phyloP scores from a whole-genome alignment of 2,329 filamentous ascomycete genomes.

The Neonectria sp. region DNA sequence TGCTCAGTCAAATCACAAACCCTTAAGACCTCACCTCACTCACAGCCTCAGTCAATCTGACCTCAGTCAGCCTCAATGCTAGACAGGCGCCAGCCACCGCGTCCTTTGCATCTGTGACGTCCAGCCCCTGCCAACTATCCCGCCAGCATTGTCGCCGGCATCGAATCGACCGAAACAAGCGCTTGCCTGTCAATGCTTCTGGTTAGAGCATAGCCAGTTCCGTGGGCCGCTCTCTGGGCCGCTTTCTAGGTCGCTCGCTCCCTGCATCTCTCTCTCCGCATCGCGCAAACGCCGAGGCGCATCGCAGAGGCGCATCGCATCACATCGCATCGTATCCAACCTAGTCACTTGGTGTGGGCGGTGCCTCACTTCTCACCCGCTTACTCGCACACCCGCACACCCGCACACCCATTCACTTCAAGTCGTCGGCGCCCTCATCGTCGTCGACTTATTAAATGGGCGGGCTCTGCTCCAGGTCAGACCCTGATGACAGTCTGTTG shows the following conservation, averaged over 20 bases:
- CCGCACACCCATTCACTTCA: not conserved
- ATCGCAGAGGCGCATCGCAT: not conserved
- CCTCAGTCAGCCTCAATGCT: not conserved
- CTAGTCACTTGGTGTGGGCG: not conserved
- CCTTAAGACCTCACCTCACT: not conserved
- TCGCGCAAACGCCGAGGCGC: constrained; percentile 3
- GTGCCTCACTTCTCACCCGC: not conserved
- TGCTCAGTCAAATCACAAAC: too few species aligned
- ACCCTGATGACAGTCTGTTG: constrained; percentile 8
- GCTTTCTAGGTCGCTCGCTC: not conserved
- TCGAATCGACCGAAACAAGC: not conserved
- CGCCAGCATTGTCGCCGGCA: not conserved
- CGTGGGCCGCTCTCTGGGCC: not conserved
- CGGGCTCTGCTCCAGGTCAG: constrained; percentile 46
- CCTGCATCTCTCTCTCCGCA: not conserved
- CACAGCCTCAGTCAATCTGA: not conserved
- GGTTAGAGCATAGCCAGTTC: not conserved
- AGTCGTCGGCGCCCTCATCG: not conserved
- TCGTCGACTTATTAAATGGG: constrained; percentile 42
- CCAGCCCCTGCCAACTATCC: not conserved
- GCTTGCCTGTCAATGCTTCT: not conserved
- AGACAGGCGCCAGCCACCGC: not conserved
- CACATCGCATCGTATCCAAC: not conserved
- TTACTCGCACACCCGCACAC: not conserved
- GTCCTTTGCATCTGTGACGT: not conserved